Evolutionary conservation across 495 filamentous ascomycete species (phyloP).

Genomic region (Xylaria longipes): DNA sequence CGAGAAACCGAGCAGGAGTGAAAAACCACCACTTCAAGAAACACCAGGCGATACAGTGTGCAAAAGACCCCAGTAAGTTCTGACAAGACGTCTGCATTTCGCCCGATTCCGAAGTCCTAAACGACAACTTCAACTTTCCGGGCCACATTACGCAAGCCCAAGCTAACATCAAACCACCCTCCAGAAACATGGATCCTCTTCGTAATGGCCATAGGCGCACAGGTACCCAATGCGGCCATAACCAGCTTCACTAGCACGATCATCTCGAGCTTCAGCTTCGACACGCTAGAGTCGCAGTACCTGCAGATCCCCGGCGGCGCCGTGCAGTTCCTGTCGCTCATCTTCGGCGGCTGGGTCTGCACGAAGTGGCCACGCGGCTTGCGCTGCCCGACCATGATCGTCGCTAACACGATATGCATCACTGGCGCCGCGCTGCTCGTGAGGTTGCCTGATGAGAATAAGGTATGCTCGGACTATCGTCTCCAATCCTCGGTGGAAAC

Average conservation of each 20-base stretch:
- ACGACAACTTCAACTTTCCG: background rate
- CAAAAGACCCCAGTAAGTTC: constrained; percentile 52
- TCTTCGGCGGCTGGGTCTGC: constrained; percentile 38
- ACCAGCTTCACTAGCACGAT: constrained; percentile 35
- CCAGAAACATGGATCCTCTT: constrained; percentile 61
- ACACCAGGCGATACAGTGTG: constrained; percentile 61
- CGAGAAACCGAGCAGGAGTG: constrained; percentile 63
- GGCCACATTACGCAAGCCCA: background rate
- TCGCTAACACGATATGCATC: constrained; percentile 45
- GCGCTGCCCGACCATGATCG: constrained; percentile 46
- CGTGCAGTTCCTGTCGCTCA: constrained; percentile 43
- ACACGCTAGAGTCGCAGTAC: constrained; percentile 56
- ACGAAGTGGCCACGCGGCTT: constrained; percentile 31
- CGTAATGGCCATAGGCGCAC: constrained; percentile 30
- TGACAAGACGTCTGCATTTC: background rate
- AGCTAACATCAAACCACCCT: background rate
- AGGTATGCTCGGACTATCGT: constrained; percentile 1
- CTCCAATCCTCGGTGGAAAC: background rate
- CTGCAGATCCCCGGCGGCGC: constrained; percentile 48
- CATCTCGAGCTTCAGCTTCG: constrained; percentile 49
- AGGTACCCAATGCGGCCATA: constrained; percentile 28
- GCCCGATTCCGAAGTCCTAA: background rate
- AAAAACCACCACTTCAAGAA: constrained; percentile 62
- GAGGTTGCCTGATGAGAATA: constrained; percentile 45
- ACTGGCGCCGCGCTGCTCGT: constrained; percentile 50